Evolutionary conservation across 805 yeast genomes (phyloP), one percentile per base, ranked within the genome.

Genomic region (Tetrapisispora arboricola): DNA sequence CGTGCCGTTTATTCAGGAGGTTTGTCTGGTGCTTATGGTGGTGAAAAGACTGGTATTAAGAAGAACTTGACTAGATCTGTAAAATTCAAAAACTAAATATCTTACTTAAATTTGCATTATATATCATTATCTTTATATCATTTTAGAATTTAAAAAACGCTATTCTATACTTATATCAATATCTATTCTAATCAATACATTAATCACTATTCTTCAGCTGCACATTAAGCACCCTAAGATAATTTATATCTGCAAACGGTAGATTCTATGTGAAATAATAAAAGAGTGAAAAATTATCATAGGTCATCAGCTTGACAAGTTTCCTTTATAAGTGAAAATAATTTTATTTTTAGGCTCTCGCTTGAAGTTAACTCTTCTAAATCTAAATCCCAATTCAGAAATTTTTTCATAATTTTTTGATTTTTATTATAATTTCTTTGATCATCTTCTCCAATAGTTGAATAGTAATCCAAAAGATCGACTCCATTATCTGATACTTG

Each of bases 1-100:
- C 81, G 95, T 63, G 85, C 84, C 41, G 96, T 87, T n/a, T 87
- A 81, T 70, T 73, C 80, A 51, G 70, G 70, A 37, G 69, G 70
- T 16, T 84, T 76, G 39, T 69, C 75, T 46, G 83, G 86, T 48
- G 80, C 95, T 2, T 92, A 92, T 62, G 80, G 73, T 48, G 98
- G 98, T 65, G 98, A 92, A 63, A 73, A 77, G 68, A 87, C 96
- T 16, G 98, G 98, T 84, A 92, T 92, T 60, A 87, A 87, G 72
- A 90, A 92, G 76, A 86, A 86, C 50, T 60, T 90, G 39, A 72
- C 94, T n/a, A 81, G 85, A 63, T 80, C 94, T 54, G 87, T 85
- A 57, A 84, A 81, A 62, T 79, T 87, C 47, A 51, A 49, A 40
- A 49, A 46, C 44, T 53, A 46, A 38, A 13, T 17, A n/a, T 18